Evolutionary conservation across 2,329 filamentous ascomycete genomes (phyloP).

Genomic region (Colletotrichum noveboracense): DNA sequence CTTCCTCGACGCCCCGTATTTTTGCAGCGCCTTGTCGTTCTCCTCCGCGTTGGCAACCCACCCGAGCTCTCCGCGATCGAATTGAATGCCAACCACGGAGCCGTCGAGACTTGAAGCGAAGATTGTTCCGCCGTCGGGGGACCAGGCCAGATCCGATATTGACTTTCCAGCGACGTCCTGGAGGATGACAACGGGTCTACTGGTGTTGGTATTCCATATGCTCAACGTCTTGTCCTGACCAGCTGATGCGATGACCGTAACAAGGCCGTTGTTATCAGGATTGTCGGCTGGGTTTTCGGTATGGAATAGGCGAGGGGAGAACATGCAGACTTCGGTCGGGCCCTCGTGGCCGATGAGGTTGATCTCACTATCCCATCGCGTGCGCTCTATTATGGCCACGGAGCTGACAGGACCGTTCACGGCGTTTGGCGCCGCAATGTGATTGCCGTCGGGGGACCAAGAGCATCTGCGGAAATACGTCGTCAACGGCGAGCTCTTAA

Average conservation of each 20-base stretch:
- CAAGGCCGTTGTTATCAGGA: slow-evolving; percentile 57
- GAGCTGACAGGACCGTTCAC: slow-evolving; percentile 97
- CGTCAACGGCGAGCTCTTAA: slow-evolving; percentile 89
- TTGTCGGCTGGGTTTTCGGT: slow-evolving; percentile 67
- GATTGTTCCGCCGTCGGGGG: slow-evolving; percentile 85
- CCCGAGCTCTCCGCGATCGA: slow-evolving; percentile 86
- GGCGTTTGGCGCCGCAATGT: slow-evolving; percentile 95
- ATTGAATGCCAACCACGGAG: slow-evolving; percentile 80
- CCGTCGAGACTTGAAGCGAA: slow-evolving; percentile 91
- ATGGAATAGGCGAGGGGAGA: slow-evolving; percentile 89
- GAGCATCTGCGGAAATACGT: slow-evolving; percentile 97
- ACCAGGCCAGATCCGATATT: slow-evolving; percentile 94
- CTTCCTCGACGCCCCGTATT: slow-evolving; percentile 87
- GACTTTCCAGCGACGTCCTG: slow-evolving; percentile 91
- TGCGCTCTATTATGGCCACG: slow-evolving; percentile 92
- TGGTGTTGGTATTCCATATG: slow-evolving; percentile 97
- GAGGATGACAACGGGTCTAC: slow-evolving; percentile 85
- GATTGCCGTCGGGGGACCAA: slow-evolving; percentile 96
- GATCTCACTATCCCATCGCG: slow-evolving; percentile 94
- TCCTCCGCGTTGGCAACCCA: slow-evolving; percentile 86
- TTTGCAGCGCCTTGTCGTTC: slow-evolving; percentile 91
- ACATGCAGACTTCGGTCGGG: slow-evolving; percentile 95
- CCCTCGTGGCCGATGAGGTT: slow-evolving; percentile 97
- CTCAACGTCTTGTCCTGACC: slow-evolving; percentile 96
- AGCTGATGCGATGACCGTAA: slow-evolving; percentile 95